Conservation (phyloP, 805 yeast species). For the Monosporozyma unispora region DNA sequence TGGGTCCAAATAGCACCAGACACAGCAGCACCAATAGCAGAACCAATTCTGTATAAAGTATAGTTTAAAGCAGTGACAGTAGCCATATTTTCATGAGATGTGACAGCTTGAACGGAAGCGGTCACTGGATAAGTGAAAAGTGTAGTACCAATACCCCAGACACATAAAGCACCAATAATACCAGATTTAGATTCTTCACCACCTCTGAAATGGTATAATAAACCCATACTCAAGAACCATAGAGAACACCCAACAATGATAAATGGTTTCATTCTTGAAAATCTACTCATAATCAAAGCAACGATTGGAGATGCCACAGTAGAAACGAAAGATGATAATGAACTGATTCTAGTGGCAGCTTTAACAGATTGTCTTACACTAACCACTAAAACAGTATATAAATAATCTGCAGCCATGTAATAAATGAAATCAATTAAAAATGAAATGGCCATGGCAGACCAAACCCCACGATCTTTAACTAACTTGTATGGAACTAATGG, state of each 20-base stretch:
- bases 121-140: slow-evolving; percentile 60
- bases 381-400: slow-evolving; percentile 58
- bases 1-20: slow-evolving; percentile 72
- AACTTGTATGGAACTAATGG: slow-evolving; percentile 58
- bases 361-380: slow-evolving; percentile 48
- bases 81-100: slow-evolving; percentile 56
- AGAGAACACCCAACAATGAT: slow-evolving; percentile 48
- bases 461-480: slow-evolving; percentile 60
- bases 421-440: slow-evolving; percentile 51
- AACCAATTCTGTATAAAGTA: slow-evolving; percentile 53
- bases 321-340: slow-evolving; percentile 56
- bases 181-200: slow-evolving; percentile 46
- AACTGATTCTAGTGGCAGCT: slow-evolving; percentile 58
- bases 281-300: slow-evolving; percentile 42
- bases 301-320: slow-evolving; percentile 50
- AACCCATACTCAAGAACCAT: slow-evolving; percentile 56
- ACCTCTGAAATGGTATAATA: slow-evolving; percentile 46
- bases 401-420: slow-evolving; percentile 61
- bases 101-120: slow-evolving; percentile 51
- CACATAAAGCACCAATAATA: slow-evolving; percentile 53
- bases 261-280: slow-evolving; percentile 49
- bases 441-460: slow-evolving; percentile 58
- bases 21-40: slow-evolving; percentile 53
- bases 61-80: slow-evolving; percentile 47
- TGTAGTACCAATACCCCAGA: slow-evolving; percentile 68